Conservation (phyloP, 345 rosid genomes). For the Citropsis articulata region DNA sequence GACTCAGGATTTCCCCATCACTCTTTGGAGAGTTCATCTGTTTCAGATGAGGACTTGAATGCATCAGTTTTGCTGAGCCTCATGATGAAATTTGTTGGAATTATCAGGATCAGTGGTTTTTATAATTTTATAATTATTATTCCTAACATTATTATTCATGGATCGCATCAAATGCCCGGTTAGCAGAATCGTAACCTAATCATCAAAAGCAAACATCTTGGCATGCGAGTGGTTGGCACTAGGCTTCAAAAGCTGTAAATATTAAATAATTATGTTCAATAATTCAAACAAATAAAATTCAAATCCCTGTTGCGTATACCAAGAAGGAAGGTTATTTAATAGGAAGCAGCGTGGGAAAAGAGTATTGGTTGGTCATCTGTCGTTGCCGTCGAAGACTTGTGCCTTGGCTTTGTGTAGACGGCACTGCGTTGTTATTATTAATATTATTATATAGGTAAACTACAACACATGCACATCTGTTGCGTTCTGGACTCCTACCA, state of each 20-base stretch:
- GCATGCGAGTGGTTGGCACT: background rate
- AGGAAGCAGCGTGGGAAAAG: conserved; percentile 4
- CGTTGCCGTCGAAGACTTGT: background rate
- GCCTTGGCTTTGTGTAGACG: conserved; percentile 13
- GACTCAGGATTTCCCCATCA: background rate
- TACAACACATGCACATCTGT: no score
- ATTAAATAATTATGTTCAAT: background rate
- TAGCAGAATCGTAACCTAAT: no score
- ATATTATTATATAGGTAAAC: no score
- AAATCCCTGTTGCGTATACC: background rate
- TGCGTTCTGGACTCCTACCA: background rate
- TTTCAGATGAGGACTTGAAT: background rate
- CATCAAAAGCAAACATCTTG: background rate
- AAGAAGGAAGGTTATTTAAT: background rate
- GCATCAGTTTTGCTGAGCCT: background rate
- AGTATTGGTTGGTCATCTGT: conserved; percentile 18
- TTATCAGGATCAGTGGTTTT: background rate
- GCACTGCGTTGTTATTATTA: background rate
- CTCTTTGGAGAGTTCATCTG: background rate
- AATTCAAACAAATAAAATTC: background rate
- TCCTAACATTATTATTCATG: no score
- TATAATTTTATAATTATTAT: no score
- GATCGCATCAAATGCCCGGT: background rate
- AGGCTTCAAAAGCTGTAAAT: background rate
- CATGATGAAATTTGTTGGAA: background rate